Base-by-base conservation (phyloP, 2,329 filamentous ascomycete genomes). In the Neofusicoccum laricinum region DNA sequence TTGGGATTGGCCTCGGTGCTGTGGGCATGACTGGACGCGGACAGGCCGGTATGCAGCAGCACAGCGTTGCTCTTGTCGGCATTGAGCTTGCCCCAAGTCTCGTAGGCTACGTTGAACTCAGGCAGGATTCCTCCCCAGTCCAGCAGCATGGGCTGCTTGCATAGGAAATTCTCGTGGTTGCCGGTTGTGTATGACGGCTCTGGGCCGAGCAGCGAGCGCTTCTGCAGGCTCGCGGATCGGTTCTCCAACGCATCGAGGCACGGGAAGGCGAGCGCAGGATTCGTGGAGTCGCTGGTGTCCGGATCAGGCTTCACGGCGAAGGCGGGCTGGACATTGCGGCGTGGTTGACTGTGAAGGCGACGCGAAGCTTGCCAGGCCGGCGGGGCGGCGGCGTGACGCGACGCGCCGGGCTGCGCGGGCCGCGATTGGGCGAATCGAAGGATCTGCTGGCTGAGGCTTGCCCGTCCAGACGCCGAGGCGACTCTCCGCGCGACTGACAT, bases 41-140 rank as follows among this genome's bases (percentile, higher is more conserved):
- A 97, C 4, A 99, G 84, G 8, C 95, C 95, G 0, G 95, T 99
- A 75, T 98, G 93, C 2, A 99, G 80, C 8, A 99, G 84, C 67
- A 99, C 95, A 3, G 89, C 93, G 76, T 99, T 99, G 73, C 87
- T 92, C 77, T 86, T 90, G 77, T 93, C 88, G 17, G 83, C 79
- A 73, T 97, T 96, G 75, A 96, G 80, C 38, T 80, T 80, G 2
- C 94, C 94, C 94, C 94, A 98, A 0, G 92, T 90, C 78, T 98
- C 94, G 77, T 97, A 97, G 32, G 94, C 94, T 66, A 98, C 86
- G 70, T 93, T 87, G 73, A 96, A 98, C 70, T 93, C 88, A 15
- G 90, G 91, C 40, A 99, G 80, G n/a, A 93, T 86, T 61, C 95
- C 95, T 66, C 95, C 95, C 92, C 96, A 98, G 79, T 99, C 95